Evolutionary conservation across 2,329 filamentous ascomycete genomes (phyloP).

Genomic region (Clonostachys solani): DNA sequence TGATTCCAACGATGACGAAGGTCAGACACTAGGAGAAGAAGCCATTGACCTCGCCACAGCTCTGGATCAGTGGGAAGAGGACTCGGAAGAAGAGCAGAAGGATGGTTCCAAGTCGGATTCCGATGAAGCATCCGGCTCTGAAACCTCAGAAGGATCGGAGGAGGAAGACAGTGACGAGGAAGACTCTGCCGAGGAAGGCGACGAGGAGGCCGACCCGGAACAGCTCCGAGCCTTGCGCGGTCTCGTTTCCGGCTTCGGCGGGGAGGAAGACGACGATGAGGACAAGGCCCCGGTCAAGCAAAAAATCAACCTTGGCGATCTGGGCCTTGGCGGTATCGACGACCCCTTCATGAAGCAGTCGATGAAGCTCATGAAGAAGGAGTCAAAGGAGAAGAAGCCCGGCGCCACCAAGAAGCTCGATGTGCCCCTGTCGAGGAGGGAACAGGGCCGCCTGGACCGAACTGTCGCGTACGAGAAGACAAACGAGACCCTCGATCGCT

Average conservation of each 20-base stretch:
- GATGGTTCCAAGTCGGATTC: constrained; percentile 29
- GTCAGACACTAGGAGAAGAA: constrained; percentile 53
- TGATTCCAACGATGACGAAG: constrained; percentile 46
- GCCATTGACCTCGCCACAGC: constrained; percentile 56
- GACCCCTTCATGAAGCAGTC: constrained; percentile 76
- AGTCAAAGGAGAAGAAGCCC: constrained; percentile 44
- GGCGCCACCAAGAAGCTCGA: constrained; percentile 64
- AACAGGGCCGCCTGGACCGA: constrained; percentile 82
- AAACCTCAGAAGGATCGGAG: constrained; percentile 33
- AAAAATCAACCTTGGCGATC: constrained; percentile 72
- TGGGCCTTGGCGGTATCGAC: constrained; percentile 65
- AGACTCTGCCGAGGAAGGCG: constrained; percentile 44
- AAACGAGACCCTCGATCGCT: constrained; percentile 84
- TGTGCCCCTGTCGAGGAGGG: constrained; percentile 77
- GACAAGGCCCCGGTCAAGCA: constrained; percentile 43
- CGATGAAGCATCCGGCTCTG: constrained; percentile 31
- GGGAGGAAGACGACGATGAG: constrained; percentile 48
- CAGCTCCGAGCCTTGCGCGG: constrained; percentile 63
- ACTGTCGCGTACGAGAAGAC: constrained; percentile 83
- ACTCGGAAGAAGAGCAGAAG: constrained; percentile 42
- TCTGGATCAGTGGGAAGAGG: constrained; percentile 49
- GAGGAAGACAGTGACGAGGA: constrained; percentile 42
- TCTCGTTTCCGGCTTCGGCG: constrained; percentile 65
- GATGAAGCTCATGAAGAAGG: constrained; percentile 68
- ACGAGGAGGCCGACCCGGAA: constrained; percentile 40